Base-by-base conservation (phyloP, 1,139 yeast genomes). In the Pichia sp. region DNA sequence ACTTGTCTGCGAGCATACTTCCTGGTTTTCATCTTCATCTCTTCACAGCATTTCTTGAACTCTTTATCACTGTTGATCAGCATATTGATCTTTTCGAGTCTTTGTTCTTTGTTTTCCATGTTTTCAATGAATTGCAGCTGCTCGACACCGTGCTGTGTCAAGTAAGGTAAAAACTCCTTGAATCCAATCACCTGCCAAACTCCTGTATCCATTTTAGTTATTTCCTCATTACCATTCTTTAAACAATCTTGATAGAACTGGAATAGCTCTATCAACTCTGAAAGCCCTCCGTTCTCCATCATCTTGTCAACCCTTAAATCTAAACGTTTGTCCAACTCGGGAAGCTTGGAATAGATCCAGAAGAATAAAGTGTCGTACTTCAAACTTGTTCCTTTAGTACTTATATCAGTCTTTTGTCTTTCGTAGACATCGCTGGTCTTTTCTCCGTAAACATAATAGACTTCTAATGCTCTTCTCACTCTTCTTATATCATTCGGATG, bases 121-220 rank as follows among this genome's bases (percentile, higher is more conserved):
- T 38, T 33, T 1, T 38, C 33, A 7, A 37, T 36, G 4, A 47
- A 44, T 1, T 52, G 54, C 8, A 61, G 58, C 0, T 50, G 47
- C 0, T 36, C 40, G 3, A 29, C 27, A 5, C 39, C 33, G 29
- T 51, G 44, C 6, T 52, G 48, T 33, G 65, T 55, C 4, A 92
- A 62, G 83, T 88, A 90, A 0, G 95, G 95, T 36, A 88, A 61
- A 59, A 92, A 90, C 61, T 92, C 97, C 58, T 87, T 86, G 62
- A 87, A 92, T 2, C 99, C 99, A 56, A 92, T 88, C 2, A 87
- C 96, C 64, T 92, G 98, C 87, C 88, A 90, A 0, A 92, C 75
- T 1, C 98, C 97, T 45, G 76, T 68, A 43, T 85, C 82, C 46
- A 79, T 65, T 45, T 76, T 79, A 1, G 78, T 77, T 26, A 55